Base-by-base conservation (phyloP, 495 filamentous ascomycete species). In the Massariosphaeria phaeospora region DNA sequence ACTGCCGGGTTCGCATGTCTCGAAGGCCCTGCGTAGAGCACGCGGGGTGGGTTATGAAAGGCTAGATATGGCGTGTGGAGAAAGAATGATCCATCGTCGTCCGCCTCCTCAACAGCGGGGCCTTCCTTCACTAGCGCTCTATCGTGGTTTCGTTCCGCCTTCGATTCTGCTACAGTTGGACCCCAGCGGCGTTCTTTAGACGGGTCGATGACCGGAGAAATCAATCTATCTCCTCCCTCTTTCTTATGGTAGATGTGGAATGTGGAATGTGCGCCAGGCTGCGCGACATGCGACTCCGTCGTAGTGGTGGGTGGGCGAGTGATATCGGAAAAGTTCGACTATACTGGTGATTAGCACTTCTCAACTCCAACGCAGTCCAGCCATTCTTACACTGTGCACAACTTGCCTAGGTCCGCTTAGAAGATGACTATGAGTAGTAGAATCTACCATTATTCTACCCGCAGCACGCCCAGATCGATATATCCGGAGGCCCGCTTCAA, bases 1-100 rank as follows among this genome's bases (percentile, higher is more conserved):
- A 52, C 59, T 12, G 36, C 35, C 1, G 55, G 54, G 1, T 15
- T 26, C 11, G n/a, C 23, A 33, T 47, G 13, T 38, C 46, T 59
- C 18, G 27, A 29, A 10, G 4, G 36, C 23, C 62, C 62, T 4
- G 13, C 11, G 48, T 50, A 51, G 6, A 65, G 54, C 10, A 57
- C 53, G 0, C 47, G 31, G 20, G 62, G 62, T 20, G 62, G 62
- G 3, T 41, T 12, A 44, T 59, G 54, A 38, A 65, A 65, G 24
- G 48, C 38, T 0, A 65, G 21, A 33, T 55, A 48, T 3, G 62
- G 62, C 1, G 33, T 23, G 27, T 62, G 48, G 29, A 65, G 41
- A 43, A 53, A 65, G 59, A 52, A 65, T 2, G 45, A 18, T 27
- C 48, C 47, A 26, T 52, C 40, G 6, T 25, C 17, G 10, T 7